Conservation (phyloP, 1,284 basidiomycete genomes). For the Fomes fomentarius region DNA sequence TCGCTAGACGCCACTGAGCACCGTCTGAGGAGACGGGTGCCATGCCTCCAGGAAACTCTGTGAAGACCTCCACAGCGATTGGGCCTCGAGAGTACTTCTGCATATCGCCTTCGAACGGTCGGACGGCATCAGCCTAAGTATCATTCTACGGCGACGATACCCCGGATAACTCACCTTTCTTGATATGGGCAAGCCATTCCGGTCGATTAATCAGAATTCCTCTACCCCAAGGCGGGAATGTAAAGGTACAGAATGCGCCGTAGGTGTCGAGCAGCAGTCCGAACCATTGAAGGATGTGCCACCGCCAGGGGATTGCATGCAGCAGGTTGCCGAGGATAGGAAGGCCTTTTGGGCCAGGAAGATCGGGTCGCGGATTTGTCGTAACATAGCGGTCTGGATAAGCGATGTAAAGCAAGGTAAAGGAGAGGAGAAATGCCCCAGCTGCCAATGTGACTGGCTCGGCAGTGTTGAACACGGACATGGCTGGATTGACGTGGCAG, state of each 20-base stretch:
- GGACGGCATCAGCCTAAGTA: not conserved
- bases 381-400: constrained; percentile 24
- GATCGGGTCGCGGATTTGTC: constrained; percentile 13
- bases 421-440: not conserved
- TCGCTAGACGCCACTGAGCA: constrained; percentile 19
- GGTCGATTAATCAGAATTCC: constrained; percentile 29
- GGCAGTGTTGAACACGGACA: too few relatives aligned
- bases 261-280: constrained; percentile 16
- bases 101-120: constrained; percentile 17
- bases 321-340: constrained; percentile 30
- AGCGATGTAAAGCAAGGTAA: constrained; percentile 5
- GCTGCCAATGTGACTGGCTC: too few relatives aligned
- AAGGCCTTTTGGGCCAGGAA: constrained; percentile 29
- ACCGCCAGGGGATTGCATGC: constrained; percentile 20
- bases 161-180: constrained; percentile 26
- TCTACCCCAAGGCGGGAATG: constrained; percentile 27
- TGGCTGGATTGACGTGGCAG: too few relatives aligned
- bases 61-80: constrained; percentile 17
- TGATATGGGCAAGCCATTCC: constrained; percentile 31
- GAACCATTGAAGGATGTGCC: constrained; percentile 19
- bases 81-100: constrained; percentile 20
- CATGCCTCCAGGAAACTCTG: constrained; percentile 25
- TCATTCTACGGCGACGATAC: too few relatives aligned
- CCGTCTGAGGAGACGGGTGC: constrained; percentile 26
- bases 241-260: constrained; percentile 29